Percentiles rank a stretch among this genome's conserved stretches.
Evolutionary conservation across 2,329 filamentous ascomycete species (phyloP).

Genomic region (Talaromyces sp.): DNA sequence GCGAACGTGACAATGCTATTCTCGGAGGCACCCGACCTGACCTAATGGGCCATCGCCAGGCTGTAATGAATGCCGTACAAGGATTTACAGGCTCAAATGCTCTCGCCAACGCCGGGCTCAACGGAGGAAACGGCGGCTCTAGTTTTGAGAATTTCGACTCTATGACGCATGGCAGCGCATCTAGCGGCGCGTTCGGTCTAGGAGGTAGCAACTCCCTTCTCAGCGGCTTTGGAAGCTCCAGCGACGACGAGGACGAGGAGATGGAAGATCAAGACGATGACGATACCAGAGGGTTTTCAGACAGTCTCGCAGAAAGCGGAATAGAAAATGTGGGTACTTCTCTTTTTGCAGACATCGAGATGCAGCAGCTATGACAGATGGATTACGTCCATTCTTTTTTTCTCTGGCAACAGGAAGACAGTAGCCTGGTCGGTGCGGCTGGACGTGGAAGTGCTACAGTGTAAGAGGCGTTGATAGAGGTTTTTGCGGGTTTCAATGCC

Average conservation of each 20-base stretch:
- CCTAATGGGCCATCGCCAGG: conserved; percentile 74
- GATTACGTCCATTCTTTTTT: background rate
- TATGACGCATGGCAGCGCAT: conserved; percentile 63
- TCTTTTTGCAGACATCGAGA: conserved; percentile 62
- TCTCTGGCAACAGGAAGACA: conserved; percentile 2
- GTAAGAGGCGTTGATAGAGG: conserved; percentile 26
- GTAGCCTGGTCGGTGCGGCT: conserved; percentile 8
- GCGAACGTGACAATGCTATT: conserved; percentile 97
- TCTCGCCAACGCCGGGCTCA: conserved; percentile 77
- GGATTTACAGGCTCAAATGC: conserved; percentile 64
- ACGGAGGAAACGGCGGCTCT: conserved; percentile 56
- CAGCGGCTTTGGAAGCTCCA: conserved; percentile 90
- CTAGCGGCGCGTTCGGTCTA: conserved; percentile 70
- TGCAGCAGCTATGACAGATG: conserved; percentile 54
- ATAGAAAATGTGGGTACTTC: conserved; percentile 66
- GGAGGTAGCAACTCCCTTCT: conserved; percentile 66
- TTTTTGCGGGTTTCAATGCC: conserved; percentile 1
- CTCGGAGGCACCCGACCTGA: conserved; percentile 92
- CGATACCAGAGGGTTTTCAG: conserved; percentile 43
- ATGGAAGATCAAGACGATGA: conserved; percentile 71
- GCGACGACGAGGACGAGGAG: conserved; percentile 94
- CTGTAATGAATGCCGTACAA: conserved; percentile 61
- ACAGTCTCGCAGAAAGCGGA: conserved; percentile 48
- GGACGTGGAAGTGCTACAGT: conserved; percentile 17
- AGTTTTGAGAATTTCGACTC: conserved; percentile 64